Base-by-base conservation (phyloP, 305 asterid species). In the Solanum hybrid region DNA sequence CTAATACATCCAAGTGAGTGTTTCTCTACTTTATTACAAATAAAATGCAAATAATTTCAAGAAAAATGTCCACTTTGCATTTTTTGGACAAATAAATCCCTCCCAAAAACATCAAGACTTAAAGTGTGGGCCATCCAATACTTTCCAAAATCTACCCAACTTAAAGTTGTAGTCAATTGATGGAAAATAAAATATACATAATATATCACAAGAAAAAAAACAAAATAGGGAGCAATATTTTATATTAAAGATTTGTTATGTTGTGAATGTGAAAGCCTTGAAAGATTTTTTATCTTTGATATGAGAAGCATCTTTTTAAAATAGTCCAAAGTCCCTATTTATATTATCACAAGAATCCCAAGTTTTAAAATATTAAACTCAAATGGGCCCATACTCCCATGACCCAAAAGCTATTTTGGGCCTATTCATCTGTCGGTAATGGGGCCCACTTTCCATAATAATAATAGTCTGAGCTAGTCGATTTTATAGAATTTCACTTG, bases 261-360 rank as follows among this genome's bases (percentile, higher is more conserved):
- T 51, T 10, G 76, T 51, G 87, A 31, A 26, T 31, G 75, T 51
- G 87, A 84, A 84, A 20, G 87, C 22, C 5, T 42, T 17, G 32
- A 51, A 84, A 51, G 87, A 17, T 16, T 73, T 78, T 84, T 26
- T 31, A 31, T 84, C 87, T 5, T 84, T 84, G 87, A 84, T 31
- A 31, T 51, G 75, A 84, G 7, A 51, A 31, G 87, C 87, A 84
- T 84, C 87, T 22, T 32, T 73, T 76, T 16, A 81, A 84, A 51
- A 84, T 84, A 84, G 87, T 84, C 29, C 87, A 84, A 20, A 29
- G 7, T 20, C 75, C 46, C 26, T 51, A 56, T 84, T 51, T 84
- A 20, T 51, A 84, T 84, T 51, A 51, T 84, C 87, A 84, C 76
- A 84, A 84, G 87, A 84, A 84, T 84, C 87, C 75, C 87, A 84